Base-by-base conservation (phyloP, 495 filamentous ascomycete species). In the Hypoxylon cercidicola region DNA sequence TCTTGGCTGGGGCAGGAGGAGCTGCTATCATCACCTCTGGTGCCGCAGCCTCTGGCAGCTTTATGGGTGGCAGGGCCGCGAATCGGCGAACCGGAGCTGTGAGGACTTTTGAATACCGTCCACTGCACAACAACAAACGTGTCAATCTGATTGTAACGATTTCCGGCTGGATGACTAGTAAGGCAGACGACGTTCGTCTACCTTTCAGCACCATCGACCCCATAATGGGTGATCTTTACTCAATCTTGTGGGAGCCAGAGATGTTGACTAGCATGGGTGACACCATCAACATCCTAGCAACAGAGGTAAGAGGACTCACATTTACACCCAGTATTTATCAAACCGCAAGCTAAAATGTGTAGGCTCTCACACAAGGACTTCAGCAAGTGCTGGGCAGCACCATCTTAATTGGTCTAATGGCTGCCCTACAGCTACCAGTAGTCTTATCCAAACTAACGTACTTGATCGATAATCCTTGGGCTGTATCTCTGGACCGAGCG, bases 401-500 rank as follows among this genome's bases (percentile, higher is more conserved):
- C 7, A 88, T 99, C 60, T 77, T 99, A 20, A 86, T 93, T 23
- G 82, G 87, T 50, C 79, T 99, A 18, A 97, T 99, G 95, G 88
- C 93, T 51, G 92, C 93, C 23, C 77, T 99, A n/a, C 93, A 96
- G 74, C 78, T 98, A 6, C 95, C 95, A 2, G 87, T 99, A 28
- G 89, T 97, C 2, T 82, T 99, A 19, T 93, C 93, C 2, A 99
- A 99, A 71, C 88, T 99, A 8, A 85, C 95, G 3, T 99, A 99
- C 70, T 81, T 99, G 8, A 97, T 99, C 69, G 95, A 99, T 75
- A 99, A 99, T 65, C 95, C 95, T 0, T 99, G 95, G 95, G 92
- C 88, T 13, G 93, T 97, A 15, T 98, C 96, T 2, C 84, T 97
- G 20, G 92, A 92, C 60, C 89, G 95, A 56, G 96, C 95, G 35